These are phyloP conservation scores for Umbelopsis sp. DNA, from an alignment of 192 early-diverging fungal genomes.

Conservation along the genomic window DNA sequence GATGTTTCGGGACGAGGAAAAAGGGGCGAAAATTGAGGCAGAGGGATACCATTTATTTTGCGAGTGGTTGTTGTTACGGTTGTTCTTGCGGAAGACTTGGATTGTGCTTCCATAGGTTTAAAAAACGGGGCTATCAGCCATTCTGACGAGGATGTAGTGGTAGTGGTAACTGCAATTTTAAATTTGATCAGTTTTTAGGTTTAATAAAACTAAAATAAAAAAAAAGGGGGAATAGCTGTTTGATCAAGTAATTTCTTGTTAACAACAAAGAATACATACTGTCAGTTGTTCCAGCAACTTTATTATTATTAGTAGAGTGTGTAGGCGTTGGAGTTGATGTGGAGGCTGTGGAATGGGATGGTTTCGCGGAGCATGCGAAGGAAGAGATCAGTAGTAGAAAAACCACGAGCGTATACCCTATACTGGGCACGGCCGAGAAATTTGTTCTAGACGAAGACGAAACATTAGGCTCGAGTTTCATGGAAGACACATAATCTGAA, in stretches of 20 bases:
- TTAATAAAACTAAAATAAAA: background rate
- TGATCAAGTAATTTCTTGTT: background rate
- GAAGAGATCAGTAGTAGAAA: background rate
- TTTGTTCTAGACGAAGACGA: background rate
- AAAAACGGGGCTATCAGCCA: background rate
- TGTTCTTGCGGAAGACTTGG: no score
- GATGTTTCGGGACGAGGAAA: no score
- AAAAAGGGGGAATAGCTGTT: no score
- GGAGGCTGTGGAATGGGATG: background rate
- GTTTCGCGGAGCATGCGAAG: background rate
- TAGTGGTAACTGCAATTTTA: background rate
- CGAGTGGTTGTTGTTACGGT: no score
- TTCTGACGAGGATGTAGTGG: background rate
- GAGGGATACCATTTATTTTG: no score
- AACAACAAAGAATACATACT: background rate
- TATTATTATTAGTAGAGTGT: constrained; percentile 2
- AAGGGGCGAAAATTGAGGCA: no score
- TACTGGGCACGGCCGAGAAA: background rate
- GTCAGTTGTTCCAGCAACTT: constrained; percentile 18
- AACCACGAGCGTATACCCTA: background rate
- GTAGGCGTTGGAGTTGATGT: background rate
- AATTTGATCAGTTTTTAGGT: background rate
- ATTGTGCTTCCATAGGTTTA: no score
- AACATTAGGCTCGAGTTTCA: background rate
- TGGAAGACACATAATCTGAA: constrained; percentile 5